Evolutionary conservation across 495 filamentous ascomycete species (phyloP), one percentile per base, ranked within the genome.

Genomic region (Neurospora sp.): DNA sequence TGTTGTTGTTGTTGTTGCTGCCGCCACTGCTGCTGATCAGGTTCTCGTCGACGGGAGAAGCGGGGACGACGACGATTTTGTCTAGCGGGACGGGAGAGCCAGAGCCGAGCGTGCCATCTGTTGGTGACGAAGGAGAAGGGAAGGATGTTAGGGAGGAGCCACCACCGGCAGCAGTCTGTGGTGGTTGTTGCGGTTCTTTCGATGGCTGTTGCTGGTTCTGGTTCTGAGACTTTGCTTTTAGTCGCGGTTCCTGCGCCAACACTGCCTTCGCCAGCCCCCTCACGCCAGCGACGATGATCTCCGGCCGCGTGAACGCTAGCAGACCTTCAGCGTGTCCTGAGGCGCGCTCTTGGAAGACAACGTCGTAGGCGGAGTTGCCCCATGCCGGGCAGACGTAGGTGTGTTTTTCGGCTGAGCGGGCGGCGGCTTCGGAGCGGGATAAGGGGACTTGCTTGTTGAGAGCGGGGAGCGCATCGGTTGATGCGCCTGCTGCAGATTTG

Each of bases 361-460:
- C 81, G n/a, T 83, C 78, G 73, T 84, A 86, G 9, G 76, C 75
- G 14, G 77, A 35, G 20, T 77, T 79, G 9, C 78, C 84, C 85
- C 85, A 87, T n/a, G 78, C 82, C 8, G 85, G 85, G 73, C 80
- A 83, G 0, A 75, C 74, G 72, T 86, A 86, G 9, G 66, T 69
- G 14, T 79, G 75, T 35, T 48, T n/a, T 71, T 76, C 18, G 75
- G 75, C 12, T 68, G 70, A 35, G 53, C 9, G 37, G 69, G 73
- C 53, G 40, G 44, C 42, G 22, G 53, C 40, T 73, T 70, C 27
- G 18, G 70, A 68, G 69, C 27, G 46, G 72, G 11, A 59, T 3
- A 66, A 4, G 27, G 53, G 53, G 12, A 66, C 53, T 66, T 66
- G 53, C 3, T 66, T 66, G 53, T 35, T 66, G 53, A 66, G 27